A percentile compares a stretch with the other conserved stretches of the same genome.
Evolutionary conservation across 139 green algal genomes (phyloP).

Genomic region (Chlorella sp.): DNA sequence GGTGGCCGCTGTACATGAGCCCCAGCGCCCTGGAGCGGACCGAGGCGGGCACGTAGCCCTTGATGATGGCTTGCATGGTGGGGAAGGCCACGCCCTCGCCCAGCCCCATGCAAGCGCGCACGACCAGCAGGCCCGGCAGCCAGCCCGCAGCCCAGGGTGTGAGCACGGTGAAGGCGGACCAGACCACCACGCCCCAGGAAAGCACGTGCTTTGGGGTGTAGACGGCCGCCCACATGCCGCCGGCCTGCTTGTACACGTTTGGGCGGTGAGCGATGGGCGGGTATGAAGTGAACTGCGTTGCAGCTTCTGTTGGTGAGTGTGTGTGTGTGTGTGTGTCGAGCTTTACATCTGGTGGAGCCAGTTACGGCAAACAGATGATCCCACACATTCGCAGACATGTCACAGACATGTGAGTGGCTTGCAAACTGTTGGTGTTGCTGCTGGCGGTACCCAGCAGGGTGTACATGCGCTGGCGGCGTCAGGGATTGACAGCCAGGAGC

Average conservation of each 20-base stretch:
- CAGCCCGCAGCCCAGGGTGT: slow-evolving; percentile 53
- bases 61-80: slow-evolving; percentile 49
- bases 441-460: too few relatives aligned
- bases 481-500: too few relatives aligned
- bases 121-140: slow-evolving; percentile 32
- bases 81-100: slow-evolving; percentile 81
- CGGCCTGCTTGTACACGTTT: slow-evolving; percentile 10
- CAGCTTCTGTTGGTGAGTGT: too few relatives aligned
- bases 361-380: too few relatives aligned
- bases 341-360: too few relatives aligned
- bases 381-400: too few relatives aligned
- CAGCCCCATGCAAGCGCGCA: slow-evolving; percentile 57
- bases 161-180: slow-evolving; percentile 68
- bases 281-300: too few relatives aligned
- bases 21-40: slow-evolving; percentile 9
- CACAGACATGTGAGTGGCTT: too few relatives aligned
- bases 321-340: too few relatives aligned
- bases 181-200: slow-evolving; percentile 54
- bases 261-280: too few relatives aligned
- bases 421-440: too few relatives aligned
- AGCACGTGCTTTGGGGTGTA: slow-evolving; percentile 59
- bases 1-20: slow-evolving; percentile 26
- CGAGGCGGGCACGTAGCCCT: slow-evolving; percentile 25
- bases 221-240: slow-evolving; percentile 41
- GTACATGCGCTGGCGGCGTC: too few relatives aligned